Evolutionary conservation across 352 stramenopile species (phyloP).

Genomic region (Globisporangium spiculum): DNA sequence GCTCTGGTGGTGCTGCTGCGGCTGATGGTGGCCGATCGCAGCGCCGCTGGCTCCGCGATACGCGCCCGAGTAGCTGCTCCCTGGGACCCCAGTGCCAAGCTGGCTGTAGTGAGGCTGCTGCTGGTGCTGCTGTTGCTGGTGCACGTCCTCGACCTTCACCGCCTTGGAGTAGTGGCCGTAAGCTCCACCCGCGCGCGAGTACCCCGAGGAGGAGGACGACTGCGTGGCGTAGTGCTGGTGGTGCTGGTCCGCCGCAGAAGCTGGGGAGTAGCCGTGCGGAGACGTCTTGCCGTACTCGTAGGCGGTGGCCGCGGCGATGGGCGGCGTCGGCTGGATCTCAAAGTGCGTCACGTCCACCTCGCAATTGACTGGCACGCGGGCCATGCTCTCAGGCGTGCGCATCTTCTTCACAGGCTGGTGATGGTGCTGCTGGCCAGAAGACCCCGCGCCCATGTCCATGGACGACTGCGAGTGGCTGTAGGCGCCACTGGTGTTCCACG

Average conservation of each 20-base stretch:
- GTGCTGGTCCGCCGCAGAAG: conserved; percentile 2
- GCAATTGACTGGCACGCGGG: neutral
- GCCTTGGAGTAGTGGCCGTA: conserved; percentile 19
- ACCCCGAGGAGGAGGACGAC: neutral
- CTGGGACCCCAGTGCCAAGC: neutral
- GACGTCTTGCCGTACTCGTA: conserved; percentile 26
- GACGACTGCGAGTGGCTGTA: conserved; percentile 3
- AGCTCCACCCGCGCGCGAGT: conserved; percentile 1
- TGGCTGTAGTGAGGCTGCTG: conserved; percentile 6
- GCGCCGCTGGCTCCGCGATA: conserved; percentile 1
- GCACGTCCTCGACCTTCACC: conserved; percentile 11
- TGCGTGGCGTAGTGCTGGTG: conserved; percentile 14
- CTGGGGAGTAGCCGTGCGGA: conserved; percentile 16
- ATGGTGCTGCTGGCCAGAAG: conserved; percentile 16
- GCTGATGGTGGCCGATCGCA: conserved; percentile 13
- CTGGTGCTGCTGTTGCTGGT: conserved; percentile 9
- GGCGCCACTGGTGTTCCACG: conserved; percentile 23
- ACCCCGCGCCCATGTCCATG: neutral
- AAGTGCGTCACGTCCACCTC: conserved; percentile 18
- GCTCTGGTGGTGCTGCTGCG: conserved; percentile 2
- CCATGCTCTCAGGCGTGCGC: conserved; percentile 40
- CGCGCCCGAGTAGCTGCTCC: conserved; percentile 4
- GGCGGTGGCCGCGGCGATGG: conserved; percentile 10
- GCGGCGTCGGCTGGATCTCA: conserved; percentile 17
- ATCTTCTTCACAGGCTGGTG: conserved; percentile 49